Conservation (phyloP, 495 filamentous ascomycete genomes). For the Aspergillus egyptiacus region DNA sequence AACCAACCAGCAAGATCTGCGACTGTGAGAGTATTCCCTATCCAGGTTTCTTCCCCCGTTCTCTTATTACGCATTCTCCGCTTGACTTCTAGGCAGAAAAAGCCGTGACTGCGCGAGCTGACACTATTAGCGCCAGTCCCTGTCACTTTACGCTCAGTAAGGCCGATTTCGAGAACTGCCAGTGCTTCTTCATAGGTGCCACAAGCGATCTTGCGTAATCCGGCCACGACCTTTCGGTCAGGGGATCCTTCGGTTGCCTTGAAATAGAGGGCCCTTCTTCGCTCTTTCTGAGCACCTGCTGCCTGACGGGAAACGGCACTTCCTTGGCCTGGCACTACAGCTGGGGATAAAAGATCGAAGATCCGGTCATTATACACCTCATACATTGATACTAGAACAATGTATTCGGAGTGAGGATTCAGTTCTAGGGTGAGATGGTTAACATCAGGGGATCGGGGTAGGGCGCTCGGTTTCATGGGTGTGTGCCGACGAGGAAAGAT, state of each 20-base stretch:
- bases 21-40: conserved; percentile 74
- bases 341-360: conserved; percentile 75
- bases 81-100: conserved; percentile 94
- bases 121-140: conserved; percentile 86
- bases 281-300: conserved; percentile 53
- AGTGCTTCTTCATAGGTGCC: conserved; percentile 80
- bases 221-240: conserved; percentile 86
- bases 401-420: conserved; percentile 74
- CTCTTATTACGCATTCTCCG: conserved; percentile 55
- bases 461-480: conserved; percentile 54
- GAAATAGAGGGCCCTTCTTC: conserved; percentile 73
- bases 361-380: conserved; percentile 99
- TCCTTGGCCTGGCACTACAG: conserved; percentile 36
- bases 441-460: conserved; percentile 71
- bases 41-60: conserved; percentile 58
- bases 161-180: conserved; percentile 82
- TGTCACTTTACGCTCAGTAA: conserved; percentile 81
- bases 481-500: conserved; percentile 52
- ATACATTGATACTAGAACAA: conserved; percentile 92
- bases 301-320: conserved; percentile 35
- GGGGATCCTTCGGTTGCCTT: conserved; percentile 79
- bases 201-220: conserved; percentile 84
- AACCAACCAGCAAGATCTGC: conserved; percentile 80
- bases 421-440: conserved; percentile 59
- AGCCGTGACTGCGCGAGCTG: conserved; percentile 88